Base-by-base conservation (phyloP, 805 yeast genomes). In the Kodamaea hsintzibuensis region DNA sequence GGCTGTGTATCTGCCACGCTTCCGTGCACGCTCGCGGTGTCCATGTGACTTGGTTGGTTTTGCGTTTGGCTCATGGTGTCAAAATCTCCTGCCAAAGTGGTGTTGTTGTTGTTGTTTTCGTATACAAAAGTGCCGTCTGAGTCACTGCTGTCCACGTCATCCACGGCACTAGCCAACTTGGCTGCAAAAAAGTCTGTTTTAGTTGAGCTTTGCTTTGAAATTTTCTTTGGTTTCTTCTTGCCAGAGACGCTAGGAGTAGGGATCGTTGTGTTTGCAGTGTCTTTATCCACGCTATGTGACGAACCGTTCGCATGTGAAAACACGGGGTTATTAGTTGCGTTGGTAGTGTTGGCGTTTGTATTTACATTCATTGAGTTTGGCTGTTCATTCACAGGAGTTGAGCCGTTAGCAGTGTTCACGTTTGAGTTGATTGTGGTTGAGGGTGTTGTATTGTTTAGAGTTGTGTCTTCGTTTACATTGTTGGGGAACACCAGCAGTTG, bases 121-220 rank as follows among this genome's bases (percentile, higher is more conserved):
- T 93, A 93, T n/a, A 93, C 97, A 77, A 95, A 93, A 1, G 96
- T 91, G 68, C 95, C 99, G 61, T 92, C 97, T 22, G 91, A 84
- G 67, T 92, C 98, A 35, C 92, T 86, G 42, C 88, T 84, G 56
- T 88, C 90, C 44, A 84, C 92, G 61, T 91, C 97, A 58, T 88
- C 96, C 3, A 93, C 96, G 0, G 98, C 98, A 53, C 91, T 86
- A 7, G 97, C 98, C 56, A 95, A 77, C 61, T 88, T 89, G 0
- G 98, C 98, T 8, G 98, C 98, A 69, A 95, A 95, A 56, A 91
- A 83, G 64, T 92, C 98, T 0, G 97, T 95, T 64, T 91, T 82
- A 7, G 96, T 84, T 2, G 90, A 81, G 57, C 78, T 82, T 56
- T 82, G 83, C 50, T 80, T 74, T 10, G 74, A 62, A 10, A 66